phyloP scores from a whole-genome alignment of 1,139 yeast species.

The Blastobotrys persicus region DNA sequence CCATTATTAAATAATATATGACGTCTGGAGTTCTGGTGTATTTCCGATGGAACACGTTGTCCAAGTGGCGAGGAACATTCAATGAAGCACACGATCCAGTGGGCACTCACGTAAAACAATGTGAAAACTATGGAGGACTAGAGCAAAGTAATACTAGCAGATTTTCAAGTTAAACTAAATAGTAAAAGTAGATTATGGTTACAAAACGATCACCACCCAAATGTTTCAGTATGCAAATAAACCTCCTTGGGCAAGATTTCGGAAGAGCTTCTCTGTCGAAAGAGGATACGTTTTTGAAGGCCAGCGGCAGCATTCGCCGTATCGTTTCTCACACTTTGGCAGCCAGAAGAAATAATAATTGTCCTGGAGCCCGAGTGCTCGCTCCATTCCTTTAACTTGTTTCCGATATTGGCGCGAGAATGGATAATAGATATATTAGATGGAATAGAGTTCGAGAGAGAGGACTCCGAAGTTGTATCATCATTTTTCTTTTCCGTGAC shows the following conservation, averaged over 20 bases:
- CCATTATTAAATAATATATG: too few species aligned
- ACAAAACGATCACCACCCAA: constrained; percentile 48
- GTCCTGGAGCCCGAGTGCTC: constrained; percentile 41
- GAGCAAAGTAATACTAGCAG: too few species aligned
- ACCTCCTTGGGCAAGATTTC: constrained; percentile 43
- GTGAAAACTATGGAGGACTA: too few species aligned
- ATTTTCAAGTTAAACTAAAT: background rate
- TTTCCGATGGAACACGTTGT: too few species aligned
- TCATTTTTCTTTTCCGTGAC: background rate
- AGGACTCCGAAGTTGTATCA: background rate
- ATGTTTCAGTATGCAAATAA: constrained; percentile 56
- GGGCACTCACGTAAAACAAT: too few species aligned
- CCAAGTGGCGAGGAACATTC: too few species aligned
- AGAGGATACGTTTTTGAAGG: constrained; percentile 36
- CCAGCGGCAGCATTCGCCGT: constrained; percentile 48
- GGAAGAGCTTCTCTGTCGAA: constrained; percentile 20
- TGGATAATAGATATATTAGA: background rate
- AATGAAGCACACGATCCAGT: too few species aligned
- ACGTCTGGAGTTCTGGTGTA: too few species aligned
- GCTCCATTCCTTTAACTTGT: constrained; percentile 21
- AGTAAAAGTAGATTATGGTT: background rate
- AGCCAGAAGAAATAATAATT: constrained; percentile 53
- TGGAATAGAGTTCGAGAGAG: background rate
- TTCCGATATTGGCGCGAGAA: constrained; percentile 36
- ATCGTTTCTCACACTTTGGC: constrained; percentile 45